These are phyloP conservation scores for Flueggea neowawraea DNA, from an alignment of 441 rosid species.

Conservation along the genomic window DNA sequence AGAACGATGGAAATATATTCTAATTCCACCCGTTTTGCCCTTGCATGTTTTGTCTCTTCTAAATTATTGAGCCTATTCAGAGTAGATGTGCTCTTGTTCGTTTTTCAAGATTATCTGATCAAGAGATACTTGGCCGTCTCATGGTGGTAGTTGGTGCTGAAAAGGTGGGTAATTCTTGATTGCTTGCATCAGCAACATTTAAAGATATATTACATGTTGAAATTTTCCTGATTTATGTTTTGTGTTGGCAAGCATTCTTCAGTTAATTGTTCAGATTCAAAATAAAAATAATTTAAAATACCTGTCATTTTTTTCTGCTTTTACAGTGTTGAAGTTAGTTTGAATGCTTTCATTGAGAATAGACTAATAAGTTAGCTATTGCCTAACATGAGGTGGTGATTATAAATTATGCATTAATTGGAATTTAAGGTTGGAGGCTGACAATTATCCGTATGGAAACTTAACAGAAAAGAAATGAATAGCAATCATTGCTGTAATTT, in stretches of 20 bases:
- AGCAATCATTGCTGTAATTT: no score
- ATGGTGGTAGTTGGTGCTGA: conserved; percentile 84
- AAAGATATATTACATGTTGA: background rate
- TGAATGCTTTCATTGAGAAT: no score
- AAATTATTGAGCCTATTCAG: conserved; percentile 98
- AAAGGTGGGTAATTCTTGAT: conserved; percentile 41
- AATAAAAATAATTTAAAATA: no score
- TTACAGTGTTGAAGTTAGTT: no score
- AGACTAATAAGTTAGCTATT: no score
- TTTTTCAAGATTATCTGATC: conserved; percentile 89
- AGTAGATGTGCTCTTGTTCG: conserved; percentile 97
- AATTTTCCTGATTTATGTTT: background rate
- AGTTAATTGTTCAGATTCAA: background rate
- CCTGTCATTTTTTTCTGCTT: no score
- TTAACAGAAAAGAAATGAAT: no score
- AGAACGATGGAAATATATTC: conserved; percentile 96
- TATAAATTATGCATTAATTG: no score
- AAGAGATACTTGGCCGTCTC: conserved; percentile 89
- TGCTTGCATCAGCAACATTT: background rate
- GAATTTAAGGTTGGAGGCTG: no score
- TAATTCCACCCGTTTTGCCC: conserved; percentile 90
- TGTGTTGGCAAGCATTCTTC: background rate
- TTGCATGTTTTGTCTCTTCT: conserved; percentile 84
- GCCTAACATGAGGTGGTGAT: no score
- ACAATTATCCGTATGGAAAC: no score